Percentiles rank a stretch among this genome's conserved stretches.
Evolutionary conservation across 306 rosid genomes (phyloP).

Genomic region (Begonia masoniana): DNA sequence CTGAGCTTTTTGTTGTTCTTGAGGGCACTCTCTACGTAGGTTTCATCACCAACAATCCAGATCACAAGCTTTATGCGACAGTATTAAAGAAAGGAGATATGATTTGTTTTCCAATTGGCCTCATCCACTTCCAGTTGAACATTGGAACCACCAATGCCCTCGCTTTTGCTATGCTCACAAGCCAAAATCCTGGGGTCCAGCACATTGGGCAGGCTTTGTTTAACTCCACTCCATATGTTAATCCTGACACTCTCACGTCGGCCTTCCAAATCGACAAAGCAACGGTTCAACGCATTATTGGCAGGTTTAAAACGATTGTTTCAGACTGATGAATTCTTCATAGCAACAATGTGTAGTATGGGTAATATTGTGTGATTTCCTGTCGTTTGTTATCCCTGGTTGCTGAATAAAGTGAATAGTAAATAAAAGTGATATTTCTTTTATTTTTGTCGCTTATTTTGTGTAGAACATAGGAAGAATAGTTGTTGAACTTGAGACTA

Average conservation of each 20-base stretch:
- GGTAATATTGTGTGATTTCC: too few relatives aligned
- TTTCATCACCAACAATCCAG: slow-evolving; percentile 5
- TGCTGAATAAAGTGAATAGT: too few relatives aligned
- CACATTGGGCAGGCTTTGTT: slow-evolving; percentile 6
- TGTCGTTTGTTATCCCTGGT: too few relatives aligned
- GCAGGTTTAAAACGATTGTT: too few relatives aligned
- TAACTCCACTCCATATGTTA: not conserved
- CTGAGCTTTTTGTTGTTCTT: slow-evolving; percentile 3
- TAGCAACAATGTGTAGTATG: too few relatives aligned
- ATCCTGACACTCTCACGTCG: slow-evolving; percentile 1
- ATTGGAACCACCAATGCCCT: not conserved
- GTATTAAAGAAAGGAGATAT: slow-evolving; percentile 8
- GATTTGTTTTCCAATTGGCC: slow-evolving; percentile 8
- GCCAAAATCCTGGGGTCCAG: slow-evolving; percentile 9
- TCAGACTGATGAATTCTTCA: too few relatives aligned
- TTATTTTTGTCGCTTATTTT: too few relatives aligned
- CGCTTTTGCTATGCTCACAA: slow-evolving; percentile 8
- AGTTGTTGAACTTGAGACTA: too few relatives aligned
- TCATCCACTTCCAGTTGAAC: slow-evolving; percentile 11
- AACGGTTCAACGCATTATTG: too few relatives aligned
- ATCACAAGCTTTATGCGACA: slow-evolving; percentile 1
- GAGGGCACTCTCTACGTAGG: slow-evolving; percentile 8
- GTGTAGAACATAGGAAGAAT: too few relatives aligned
- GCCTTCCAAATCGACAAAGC: slow-evolving; percentile 9
- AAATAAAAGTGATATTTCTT: too few relatives aligned